Base-by-base conservation (phyloP, 75 land plant genomes). In the Pinus tabuliformis region DNA sequence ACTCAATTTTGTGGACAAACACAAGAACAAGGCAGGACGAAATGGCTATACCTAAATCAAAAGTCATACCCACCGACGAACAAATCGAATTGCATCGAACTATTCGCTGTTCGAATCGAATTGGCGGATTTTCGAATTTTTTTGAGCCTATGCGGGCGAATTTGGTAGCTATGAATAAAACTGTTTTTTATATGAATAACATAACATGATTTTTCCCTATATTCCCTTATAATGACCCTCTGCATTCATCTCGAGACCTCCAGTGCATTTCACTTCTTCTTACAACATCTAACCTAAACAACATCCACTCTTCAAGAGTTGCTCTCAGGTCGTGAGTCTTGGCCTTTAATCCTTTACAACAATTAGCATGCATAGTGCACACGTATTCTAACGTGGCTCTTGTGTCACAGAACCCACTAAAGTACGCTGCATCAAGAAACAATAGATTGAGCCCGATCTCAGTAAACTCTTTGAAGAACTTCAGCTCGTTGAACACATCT, bases 381-480 rank as follows among this genome's bases (percentile, higher is more conserved):
- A 83, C 82, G 57, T 76, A 62, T 49, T 24, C 62, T 26, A 89
- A 58, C 65, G 84, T 79, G 17, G 72, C 77, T 39, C 76, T 77
- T 3, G 49, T 74, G 20, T 75, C 57, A 75, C 93, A 91, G 64
- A 91, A 89, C 22, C 93, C 91, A 64, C 91, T 83, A 74, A 89
- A 86, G 62, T 78, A 76, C 2, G 58, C 60, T 13, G 93, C 84
- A 74, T 83, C 83, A 5, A 89, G 76, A 49, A 86, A 89, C 18
- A 78, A 54, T n/a, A 89, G 45, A 20, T 77, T 63, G 58, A 86
- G 20, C 6, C 89, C 91, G 28, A 86, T 78, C 13, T 70, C 4
- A 11, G 58, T 24, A 62, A 86, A 68, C n/a, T 73, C 61, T 13
- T 60, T 26, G 3, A 80, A 70, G 5, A 54, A 15, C 73, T 91